Conservation (phyloP, 345 rosid genomes). For the Acer negundo region DNA sequence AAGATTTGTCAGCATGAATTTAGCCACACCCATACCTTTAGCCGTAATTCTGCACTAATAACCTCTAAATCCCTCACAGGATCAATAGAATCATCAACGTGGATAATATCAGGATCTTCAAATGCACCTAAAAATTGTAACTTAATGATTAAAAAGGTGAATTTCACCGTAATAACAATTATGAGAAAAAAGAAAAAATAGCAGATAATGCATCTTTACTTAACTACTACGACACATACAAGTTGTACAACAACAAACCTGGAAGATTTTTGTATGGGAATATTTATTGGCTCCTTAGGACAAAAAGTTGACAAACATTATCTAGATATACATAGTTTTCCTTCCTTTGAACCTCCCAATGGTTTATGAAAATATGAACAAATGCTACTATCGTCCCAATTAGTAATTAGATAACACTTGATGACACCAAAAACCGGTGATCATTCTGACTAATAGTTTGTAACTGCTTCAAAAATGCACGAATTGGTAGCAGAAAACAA, state of each 20-base stretch:
- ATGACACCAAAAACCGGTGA: background rate
- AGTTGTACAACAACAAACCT: background rate
- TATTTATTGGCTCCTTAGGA: background rate
- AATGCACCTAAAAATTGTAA: constrained; percentile 66
- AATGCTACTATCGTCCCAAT: background rate
- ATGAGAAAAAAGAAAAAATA: background rate
- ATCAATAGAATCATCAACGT: constrained; percentile 90
- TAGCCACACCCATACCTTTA: constrained; percentile 59
- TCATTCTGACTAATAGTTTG: background rate
- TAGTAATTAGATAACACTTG: background rate
- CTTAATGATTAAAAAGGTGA: background rate
- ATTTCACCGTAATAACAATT: background rate
- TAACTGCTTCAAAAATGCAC: background rate
- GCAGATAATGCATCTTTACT: background rate
- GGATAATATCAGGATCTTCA: constrained; percentile 94
- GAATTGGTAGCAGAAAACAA: background rate
- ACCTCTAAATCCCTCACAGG: constrained; percentile 95
- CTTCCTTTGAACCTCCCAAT: background rate
- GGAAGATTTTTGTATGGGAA: background rate
- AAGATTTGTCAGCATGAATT: background rate
- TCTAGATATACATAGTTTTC: background rate
- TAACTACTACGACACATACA: background rate
- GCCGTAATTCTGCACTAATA: constrained; percentile 76
- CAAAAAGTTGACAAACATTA: background rate
- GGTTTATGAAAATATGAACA: background rate